Evolutionary conservation across 371 early-diverging fungal species (phyloP), one percentile per base, ranked within the genome.

Genomic region (Cokeromyces recurvatus): DNA sequence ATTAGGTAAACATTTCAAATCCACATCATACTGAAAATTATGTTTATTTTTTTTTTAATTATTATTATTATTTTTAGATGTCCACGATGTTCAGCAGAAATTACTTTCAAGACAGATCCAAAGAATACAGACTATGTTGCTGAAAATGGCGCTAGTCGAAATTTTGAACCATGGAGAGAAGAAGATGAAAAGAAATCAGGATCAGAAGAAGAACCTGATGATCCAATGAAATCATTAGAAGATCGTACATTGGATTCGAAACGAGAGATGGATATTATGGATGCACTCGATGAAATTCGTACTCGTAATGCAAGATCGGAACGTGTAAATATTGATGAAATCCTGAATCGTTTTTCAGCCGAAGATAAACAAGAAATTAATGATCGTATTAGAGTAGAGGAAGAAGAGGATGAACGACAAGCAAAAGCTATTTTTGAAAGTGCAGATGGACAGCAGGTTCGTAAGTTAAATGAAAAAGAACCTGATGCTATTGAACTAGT

Each of bases 101-200:
- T 98, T 38, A 95, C 98, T 0, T 97, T 95, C 78, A 95, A 94
- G 57, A 98, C 99, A 0, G 98, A 99, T 65, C 98, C 98, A 1
- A 84, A 92, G 59, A 97, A 96, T 64, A 76, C 90, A 14, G 95
- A 94, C 69, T 99, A 99, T 59, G 78, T 89, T 12, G 86, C 88
- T n/a, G 98, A 99, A 48, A 78, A 85, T 47, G 97, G 97, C 27
- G 97, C 94, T 0, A 81, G 71, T 43, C 73, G 98, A 19, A 97
- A 97, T 63, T 97, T 97, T 79, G 97, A 97, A 55, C 92, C 94
- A 0, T 93, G 94, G 93, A 64, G 93, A n/a, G 92, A 87, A 12
- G 87, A 90, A 27, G 81, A 75, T 6, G 86, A 82, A 19, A 80
- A 79, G 38, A 74, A 71, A 10, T 85, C 82, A 25, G 78, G 74